Conservation (phyloP, 2,329 filamentous ascomycete genomes). For the Pseudogymnoascus sp. region DNA sequence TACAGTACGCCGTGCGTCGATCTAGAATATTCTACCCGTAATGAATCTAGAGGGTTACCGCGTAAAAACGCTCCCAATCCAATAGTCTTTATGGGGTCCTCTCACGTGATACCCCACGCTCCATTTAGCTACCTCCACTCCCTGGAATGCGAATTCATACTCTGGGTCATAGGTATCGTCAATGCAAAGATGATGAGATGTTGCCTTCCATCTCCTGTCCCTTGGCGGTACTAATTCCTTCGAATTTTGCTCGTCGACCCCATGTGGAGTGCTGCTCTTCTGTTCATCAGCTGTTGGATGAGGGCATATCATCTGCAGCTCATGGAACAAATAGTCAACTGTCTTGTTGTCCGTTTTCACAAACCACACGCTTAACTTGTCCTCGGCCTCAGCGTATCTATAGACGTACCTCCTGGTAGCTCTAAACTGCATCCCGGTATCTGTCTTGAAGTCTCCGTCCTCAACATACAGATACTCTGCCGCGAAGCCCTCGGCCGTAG, state of each 20-base stretch:
- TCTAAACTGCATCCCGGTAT: constrained; percentile 37
- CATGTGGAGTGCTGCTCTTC: not conserved
- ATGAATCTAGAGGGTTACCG: constrained; percentile 23
- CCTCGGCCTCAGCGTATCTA: constrained; percentile 53
- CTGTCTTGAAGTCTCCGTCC: constrained; percentile 54
- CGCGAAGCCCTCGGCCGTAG: constrained; percentile 39
- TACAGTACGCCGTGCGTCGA: not conserved
- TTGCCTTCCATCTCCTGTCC: constrained; percentile 44
- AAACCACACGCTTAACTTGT: constrained; percentile 65
- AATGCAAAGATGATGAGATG: constrained; percentile 60
- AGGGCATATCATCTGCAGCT: constrained; percentile 51
- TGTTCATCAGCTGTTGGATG: constrained; percentile 16
- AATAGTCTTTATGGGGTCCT: constrained; percentile 68
- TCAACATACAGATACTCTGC: constrained; percentile 59
- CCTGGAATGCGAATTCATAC: constrained; percentile 57
- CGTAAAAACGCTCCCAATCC: constrained; percentile 44
- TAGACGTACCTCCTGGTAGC: constrained; percentile 63
- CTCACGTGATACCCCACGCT: constrained; percentile 55
- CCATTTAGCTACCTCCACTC: constrained; percentile 49
- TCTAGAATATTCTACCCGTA: not conserved
- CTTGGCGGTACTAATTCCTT: not conserved
- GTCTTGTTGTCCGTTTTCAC: constrained; percentile 50
- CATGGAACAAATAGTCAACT: constrained; percentile 68
- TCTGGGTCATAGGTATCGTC: constrained; percentile 63
- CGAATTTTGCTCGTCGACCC: not conserved